Percentiles rank a stretch among this genome's conserved stretches.
Conservation (phyloP, 371 early-diverging fungal genomes). For the Mortierella sp. region DNA sequence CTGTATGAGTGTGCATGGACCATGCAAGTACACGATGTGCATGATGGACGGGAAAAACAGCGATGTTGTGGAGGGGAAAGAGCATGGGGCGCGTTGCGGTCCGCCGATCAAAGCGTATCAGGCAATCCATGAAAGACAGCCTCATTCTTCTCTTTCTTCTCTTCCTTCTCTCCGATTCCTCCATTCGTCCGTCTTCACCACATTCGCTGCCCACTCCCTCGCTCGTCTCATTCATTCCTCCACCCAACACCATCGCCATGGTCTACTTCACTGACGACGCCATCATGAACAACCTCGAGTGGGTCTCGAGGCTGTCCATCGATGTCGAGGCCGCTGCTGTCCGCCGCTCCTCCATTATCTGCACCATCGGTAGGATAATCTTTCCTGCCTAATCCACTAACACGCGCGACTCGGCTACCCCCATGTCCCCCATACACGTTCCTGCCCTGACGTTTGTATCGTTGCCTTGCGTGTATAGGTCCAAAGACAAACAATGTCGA, state of each 20-base stretch:
- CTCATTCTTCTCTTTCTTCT: no score
- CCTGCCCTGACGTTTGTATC: not conserved
- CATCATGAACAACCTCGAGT: constrained; percentile 68
- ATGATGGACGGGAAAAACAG: no score
- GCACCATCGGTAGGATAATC: constrained; percentile 75
- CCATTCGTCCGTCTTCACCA: no score
- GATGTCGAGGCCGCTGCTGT: constrained; percentile 67
- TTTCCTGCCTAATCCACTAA: no score
- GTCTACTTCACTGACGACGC: constrained; percentile 22
- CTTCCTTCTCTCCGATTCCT: no score
- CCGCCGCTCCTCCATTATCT: constrained; percentile 86
- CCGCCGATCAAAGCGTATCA: no score
- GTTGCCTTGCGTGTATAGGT: constrained; percentile 39
- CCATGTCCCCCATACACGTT: not conserved
- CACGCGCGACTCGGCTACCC: not conserved
- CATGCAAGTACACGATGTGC: no score
- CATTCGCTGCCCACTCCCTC: no score
- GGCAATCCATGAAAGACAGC: no score
- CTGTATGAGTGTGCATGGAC: no score
- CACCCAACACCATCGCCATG: constrained; percentile 12
- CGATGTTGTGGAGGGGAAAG: no score
- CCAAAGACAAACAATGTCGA: constrained; percentile 85
- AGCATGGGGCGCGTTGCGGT: no score
- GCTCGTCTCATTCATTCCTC: not conserved
- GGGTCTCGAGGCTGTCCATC: constrained; percentile 78